phyloP scores from a whole-genome alignment of 495 filamentous ascomycete genomes.

The Coniosporium apollinis region DNA sequence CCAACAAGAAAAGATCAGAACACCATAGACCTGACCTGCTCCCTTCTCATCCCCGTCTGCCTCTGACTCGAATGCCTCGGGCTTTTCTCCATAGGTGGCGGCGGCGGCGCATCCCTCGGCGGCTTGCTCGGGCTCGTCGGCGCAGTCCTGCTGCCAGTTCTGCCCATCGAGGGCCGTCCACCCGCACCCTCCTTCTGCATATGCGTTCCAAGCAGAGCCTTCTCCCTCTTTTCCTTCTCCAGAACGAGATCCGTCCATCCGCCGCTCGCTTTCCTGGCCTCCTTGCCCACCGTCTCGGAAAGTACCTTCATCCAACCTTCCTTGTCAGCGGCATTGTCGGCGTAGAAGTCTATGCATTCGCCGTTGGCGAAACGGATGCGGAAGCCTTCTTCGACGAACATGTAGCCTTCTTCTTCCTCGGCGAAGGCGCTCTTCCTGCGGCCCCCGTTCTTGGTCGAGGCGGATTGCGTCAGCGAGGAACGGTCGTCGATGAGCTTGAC shows the following conservation, averaged over 20 bases:
- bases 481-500: constrained; percentile 88
- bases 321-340: constrained; percentile 70
- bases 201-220: constrained; percentile 9
- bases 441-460: constrained; percentile 50
- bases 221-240: constrained; percentile 21
- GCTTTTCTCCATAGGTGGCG: constrained; percentile 15
- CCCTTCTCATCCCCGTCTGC: neutral
- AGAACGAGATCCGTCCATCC: constrained; percentile 82
- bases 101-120: constrained; percentile 10
- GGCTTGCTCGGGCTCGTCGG: constrained; percentile 15
- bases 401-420: constrained; percentile 97
- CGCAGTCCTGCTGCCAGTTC: constrained; percentile 6
- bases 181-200: constrained; percentile 8
- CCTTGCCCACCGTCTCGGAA: constrained; percentile 67
- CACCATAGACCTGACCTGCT: neutral
- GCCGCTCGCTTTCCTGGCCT: constrained; percentile 20
- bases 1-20: no score
- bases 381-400: constrained; percentile 99
- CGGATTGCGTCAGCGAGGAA: constrained; percentile 49
- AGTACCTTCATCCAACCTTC: constrained; percentile 89
- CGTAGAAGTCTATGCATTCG: constrained; percentile 96
- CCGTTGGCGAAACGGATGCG: constrained; percentile 95
- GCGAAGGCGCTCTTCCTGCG: constrained; percentile 88
- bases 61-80: constrained; percentile 6
- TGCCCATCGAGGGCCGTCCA: constrained; percentile 4